Conservation (phyloP, 345 rosid genomes). For the Citrus australasica region DNA sequence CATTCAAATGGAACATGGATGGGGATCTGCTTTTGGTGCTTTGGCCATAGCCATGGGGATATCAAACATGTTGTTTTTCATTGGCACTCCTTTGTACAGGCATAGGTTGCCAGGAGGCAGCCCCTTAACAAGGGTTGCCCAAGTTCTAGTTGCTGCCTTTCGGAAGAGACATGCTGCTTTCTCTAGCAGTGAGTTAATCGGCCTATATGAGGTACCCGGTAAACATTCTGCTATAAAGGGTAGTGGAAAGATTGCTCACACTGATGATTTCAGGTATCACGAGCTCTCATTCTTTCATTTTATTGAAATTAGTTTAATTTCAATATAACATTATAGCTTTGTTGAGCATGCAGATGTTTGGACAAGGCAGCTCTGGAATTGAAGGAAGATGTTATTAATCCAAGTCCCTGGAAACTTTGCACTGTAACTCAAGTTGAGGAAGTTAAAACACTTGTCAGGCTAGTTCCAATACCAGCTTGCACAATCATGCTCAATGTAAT, state of each 20-base stretch:
- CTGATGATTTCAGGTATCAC: conserved; percentile 57
- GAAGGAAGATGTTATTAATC: conserved; percentile 66
- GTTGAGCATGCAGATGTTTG: conserved; percentile 47
- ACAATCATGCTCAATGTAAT: conserved; percentile 61
- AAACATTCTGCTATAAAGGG: conserved; percentile 75
- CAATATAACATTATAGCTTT: background rate
- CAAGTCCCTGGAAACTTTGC: conserved; percentile 86
- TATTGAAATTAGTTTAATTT: background rate
- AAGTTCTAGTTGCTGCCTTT: conserved; percentile 77
- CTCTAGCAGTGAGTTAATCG: conserved; percentile 62
- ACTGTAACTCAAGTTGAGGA: conserved; percentile 94
- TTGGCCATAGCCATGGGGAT: conserved; percentile 84
- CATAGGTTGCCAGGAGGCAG: conserved; percentile 97
- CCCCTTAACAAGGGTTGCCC: conserved; percentile 86
- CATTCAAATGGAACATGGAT: conserved; percentile 71
- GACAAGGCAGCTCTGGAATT: conserved; percentile 87
- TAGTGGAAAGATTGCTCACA: conserved; percentile 71
- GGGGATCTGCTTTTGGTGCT: conserved; percentile 90
- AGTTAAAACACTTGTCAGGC: conserved; percentile 74
- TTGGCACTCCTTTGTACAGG: conserved; percentile 82
- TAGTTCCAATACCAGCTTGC: conserved; percentile 77
- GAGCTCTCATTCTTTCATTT: conserved; percentile 7
- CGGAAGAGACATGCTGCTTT: conserved; percentile 58
- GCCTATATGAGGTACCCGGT: conserved; percentile 79
- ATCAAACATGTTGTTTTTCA: conserved; percentile 72